phyloP scores from a whole-genome alignment of 1,139 yeast genomes.

The Debaryomycetaceae sp. region DNA sequence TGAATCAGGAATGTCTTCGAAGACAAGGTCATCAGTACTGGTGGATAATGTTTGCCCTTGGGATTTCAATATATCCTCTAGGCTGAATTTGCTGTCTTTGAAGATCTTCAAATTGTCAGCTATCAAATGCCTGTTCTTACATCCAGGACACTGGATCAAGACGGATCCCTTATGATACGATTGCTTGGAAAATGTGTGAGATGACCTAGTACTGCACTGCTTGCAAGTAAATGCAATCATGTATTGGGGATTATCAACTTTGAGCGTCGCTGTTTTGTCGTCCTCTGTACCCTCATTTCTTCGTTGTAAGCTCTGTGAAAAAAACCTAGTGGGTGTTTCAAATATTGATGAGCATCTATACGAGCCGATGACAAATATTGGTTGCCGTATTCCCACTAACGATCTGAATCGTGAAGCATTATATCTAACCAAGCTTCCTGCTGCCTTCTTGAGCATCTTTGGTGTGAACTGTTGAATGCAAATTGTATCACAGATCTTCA shows the following conservation, averaged over 20 bases:
- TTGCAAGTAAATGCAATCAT: conserved; percentile 94
- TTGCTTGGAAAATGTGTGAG: conserved; percentile 86
- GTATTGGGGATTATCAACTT: conserved; percentile 67
- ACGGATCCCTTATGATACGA: conserved; percentile 88
- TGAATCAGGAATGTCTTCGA: conserved; percentile 72
- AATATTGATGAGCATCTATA: not conserved
- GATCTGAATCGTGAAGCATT: too few species aligned
- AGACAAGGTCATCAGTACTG: conserved; percentile 58
- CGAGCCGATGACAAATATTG: too few species aligned
- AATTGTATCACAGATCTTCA: too few species aligned
- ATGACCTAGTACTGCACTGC: conserved; percentile 76
- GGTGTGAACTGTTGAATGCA: too few species aligned
- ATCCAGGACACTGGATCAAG: conserved; percentile 86
- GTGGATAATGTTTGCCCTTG: conserved; percentile 73
- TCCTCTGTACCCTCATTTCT: not conserved
- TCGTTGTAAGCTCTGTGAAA: not conserved
- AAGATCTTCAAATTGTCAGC: conserved; percentile 90
- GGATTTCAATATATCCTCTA: conserved; percentile 74
- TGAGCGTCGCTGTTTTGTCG: conserved; percentile 15
- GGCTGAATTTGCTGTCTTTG: conserved; percentile 66
- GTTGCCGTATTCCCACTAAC: too few species aligned
- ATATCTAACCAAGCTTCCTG: too few species aligned
- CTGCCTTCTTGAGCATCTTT: too few species aligned
- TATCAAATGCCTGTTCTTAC: conserved; percentile 82
- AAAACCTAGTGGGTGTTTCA: not conserved